These are phyloP conservation scores for Delonix regia DNA, from an alignment of 306 rosid species.

Conservation along the genomic window DNA sequence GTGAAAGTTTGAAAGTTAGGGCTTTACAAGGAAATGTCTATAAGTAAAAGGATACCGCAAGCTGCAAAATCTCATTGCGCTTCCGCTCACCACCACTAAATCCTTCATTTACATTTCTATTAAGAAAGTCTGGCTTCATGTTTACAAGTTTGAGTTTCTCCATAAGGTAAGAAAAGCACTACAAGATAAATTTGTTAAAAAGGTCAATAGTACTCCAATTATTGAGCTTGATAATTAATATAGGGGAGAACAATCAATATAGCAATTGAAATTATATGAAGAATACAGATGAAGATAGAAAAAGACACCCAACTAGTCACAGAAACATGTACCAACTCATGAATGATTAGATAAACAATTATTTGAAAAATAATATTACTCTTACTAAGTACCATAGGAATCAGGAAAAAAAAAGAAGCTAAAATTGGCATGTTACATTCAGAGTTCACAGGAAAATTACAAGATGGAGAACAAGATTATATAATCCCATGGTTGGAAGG, in stretches of 20 bases:
- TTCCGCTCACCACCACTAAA: slow-evolving; percentile 96
- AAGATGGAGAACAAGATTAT: not conserved
- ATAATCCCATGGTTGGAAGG: not conserved
- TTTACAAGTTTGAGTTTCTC: slow-evolving; percentile 86
- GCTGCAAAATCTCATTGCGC: slow-evolving; percentile 94
- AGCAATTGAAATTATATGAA: not conserved
- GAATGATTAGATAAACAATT: not conserved
- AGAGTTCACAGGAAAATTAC: not conserved
- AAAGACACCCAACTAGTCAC: not conserved
- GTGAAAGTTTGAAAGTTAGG: not conserved
- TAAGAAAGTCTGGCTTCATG: slow-evolving; percentile 89
- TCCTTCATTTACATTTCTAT: slow-evolving; percentile 95
- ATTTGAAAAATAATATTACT: not conserved
- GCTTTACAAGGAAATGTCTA: not conserved
- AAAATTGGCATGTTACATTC: not conserved
- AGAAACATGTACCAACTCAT: not conserved
- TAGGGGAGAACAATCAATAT: not conserved
- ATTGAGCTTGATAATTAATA: not conserved
- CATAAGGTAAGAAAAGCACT: slow-evolving; percentile 76
- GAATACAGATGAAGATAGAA: not conserved
- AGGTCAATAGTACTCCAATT: not conserved
- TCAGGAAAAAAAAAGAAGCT: not conserved
- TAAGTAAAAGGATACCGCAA: slow-evolving; percentile 46
- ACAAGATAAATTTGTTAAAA: slow-evolving; percentile 43
- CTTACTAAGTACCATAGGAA: not conserved